Percentiles rank a stretch among this genome's conserved stretches.
phyloP scores from a whole-genome alignment of 2,329 filamentous ascomycete species.

The Phaeosphaeriaceae sp. region DNA sequence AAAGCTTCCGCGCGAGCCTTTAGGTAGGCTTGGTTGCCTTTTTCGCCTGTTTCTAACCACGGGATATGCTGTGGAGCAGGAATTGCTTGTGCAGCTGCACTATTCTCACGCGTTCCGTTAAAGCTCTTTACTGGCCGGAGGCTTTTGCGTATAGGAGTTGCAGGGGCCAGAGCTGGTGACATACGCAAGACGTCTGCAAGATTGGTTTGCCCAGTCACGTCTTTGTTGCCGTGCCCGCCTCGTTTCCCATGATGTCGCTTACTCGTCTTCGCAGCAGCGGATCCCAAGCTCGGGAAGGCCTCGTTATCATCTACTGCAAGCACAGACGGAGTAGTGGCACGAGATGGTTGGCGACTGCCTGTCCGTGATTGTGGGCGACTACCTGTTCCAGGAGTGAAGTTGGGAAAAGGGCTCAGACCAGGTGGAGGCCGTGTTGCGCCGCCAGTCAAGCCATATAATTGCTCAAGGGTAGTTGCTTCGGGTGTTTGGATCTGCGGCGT shows the following conservation, averaged over 20 bases:
- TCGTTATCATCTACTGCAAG: conserved; percentile 91
- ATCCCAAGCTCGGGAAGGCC: conserved; percentile 88
- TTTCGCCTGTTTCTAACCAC: conserved; percentile 92
- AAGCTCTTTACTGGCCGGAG: conserved; percentile 70
- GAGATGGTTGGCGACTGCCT: conserved; percentile 77
- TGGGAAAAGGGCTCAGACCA: conserved; percentile 69
- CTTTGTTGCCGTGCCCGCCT: conserved; percentile 74
- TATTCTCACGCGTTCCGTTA: conserved; percentile 74
- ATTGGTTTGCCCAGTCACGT: conserved; percentile 67
- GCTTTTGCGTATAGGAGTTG: conserved; percentile 62
- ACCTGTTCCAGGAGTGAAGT: conserved; percentile 60
- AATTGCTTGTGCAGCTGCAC: conserved; percentile 80
- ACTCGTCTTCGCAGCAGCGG: conserved; percentile 73
- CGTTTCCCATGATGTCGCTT: conserved; percentile 96
- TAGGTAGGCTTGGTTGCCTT: conserved; percentile 90
- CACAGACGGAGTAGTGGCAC: conserved; percentile 67
- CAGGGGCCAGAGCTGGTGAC: conserved; percentile 81
- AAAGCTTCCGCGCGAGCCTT: conserved; percentile 96
- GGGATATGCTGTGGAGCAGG: conserved; percentile 89
- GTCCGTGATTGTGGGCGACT: conserved; percentile 81
- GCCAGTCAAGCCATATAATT: conserved; percentile 47
- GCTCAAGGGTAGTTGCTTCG: conserved; percentile 52
- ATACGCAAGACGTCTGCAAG: conserved; percentile 95
- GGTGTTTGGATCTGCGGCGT: conserved; percentile 47
- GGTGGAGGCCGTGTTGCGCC: conserved; percentile 65